These are phyloP conservation scores for Acrodontium crateriforme DNA, from an alignment of 2,329 filamentous ascomycete genomes.

Conservation along the genomic window DNA sequence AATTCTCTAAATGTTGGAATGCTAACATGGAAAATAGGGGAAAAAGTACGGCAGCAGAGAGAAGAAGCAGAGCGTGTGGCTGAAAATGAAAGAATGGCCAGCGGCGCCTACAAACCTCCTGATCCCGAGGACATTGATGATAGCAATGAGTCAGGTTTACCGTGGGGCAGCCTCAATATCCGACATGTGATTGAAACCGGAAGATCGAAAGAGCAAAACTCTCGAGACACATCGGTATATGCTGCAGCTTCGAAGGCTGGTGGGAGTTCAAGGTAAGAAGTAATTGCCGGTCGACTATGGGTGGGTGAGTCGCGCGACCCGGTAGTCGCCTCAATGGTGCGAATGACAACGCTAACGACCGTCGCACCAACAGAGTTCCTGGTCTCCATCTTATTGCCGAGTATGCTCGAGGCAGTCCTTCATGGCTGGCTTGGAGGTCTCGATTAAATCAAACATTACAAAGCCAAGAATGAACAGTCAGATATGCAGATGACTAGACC, in stretches of 20 bases:
- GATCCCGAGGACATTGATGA: slow-evolving; percentile 40
- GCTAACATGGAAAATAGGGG: slow-evolving; percentile 36
- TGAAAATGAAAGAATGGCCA: slow-evolving; percentile 50
- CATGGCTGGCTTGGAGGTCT: slow-evolving; percentile 16
- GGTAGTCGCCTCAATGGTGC: no score
- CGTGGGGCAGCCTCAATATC: slow-evolving; percentile 58
- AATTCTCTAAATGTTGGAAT: background rate
- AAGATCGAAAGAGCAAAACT: slow-evolving; percentile 31
- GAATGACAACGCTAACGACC: no score
- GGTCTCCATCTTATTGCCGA: slow-evolving; percentile 27
- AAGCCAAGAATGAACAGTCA: no score
- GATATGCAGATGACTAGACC: no score
- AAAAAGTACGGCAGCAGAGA: slow-evolving; percentile 54
- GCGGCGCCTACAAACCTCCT: slow-evolving; percentile 49
- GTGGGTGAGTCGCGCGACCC: no score
- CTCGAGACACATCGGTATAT: slow-evolving; percentile 26
- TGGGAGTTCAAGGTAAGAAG: slow-evolving; percentile 26
- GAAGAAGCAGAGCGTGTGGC: slow-evolving; percentile 51
- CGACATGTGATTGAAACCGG: slow-evolving; percentile 35
- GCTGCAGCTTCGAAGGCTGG: slow-evolving; percentile 24
- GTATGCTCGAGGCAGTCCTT: slow-evolving; percentile 24
- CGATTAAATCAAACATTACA: no score
- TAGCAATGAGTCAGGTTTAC: slow-evolving; percentile 47
- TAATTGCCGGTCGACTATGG: no score
- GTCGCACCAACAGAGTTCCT: no score